Conservation (phyloP, 2,329 filamentous ascomycete genomes). For the Penicillium sp. region DNA sequence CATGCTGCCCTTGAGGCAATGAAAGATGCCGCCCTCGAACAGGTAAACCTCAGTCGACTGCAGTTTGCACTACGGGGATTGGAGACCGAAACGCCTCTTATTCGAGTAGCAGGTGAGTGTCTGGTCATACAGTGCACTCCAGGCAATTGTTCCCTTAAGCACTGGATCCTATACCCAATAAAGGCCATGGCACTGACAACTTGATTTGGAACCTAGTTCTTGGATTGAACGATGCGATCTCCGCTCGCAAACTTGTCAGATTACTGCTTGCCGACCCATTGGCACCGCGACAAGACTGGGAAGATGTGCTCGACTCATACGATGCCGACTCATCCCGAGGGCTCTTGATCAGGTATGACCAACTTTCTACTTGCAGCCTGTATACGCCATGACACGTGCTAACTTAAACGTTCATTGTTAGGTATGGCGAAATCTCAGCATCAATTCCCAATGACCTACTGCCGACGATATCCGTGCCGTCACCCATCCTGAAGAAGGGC, state of each 20-base stretch:
- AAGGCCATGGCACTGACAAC: background rate
- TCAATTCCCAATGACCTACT: slow-evolving; percentile 52
- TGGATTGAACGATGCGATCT: slow-evolving; percentile 49
- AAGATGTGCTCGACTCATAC: slow-evolving; percentile 56
- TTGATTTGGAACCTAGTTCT: slow-evolving; percentile 42
- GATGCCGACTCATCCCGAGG: slow-evolving; percentile 54
- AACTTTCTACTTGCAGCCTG: background rate
- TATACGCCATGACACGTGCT: background rate
- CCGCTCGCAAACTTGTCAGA: slow-evolving; percentile 61
- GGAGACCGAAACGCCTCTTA: slow-evolving; percentile 53
- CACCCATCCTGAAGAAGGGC: slow-evolving; percentile 54
- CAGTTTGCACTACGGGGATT: slow-evolving; percentile 60
- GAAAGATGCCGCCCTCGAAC: slow-evolving; percentile 52
- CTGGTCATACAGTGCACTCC: background rate
- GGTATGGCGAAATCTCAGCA: slow-evolving; percentile 55
- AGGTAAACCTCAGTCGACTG: slow-evolving; percentile 59
- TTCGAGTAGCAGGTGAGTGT: slow-evolving; percentile 55
- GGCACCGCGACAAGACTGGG: slow-evolving; percentile 63
- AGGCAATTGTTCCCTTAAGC: background rate
- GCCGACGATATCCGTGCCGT: slow-evolving; percentile 56
- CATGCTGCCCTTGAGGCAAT: slow-evolving; percentile 55
- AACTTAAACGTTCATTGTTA: slow-evolving; percentile 25
- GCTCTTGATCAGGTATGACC: slow-evolving; percentile 60
- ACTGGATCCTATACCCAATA: background rate
- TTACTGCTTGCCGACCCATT: slow-evolving; percentile 71